Percentiles rank a stretch among this genome's conserved stretches.
These are phyloP conservation scores for Primulina huaijiensis DNA, from an alignment of 257 asterid genomes.

Conservation along the genomic window DNA sequence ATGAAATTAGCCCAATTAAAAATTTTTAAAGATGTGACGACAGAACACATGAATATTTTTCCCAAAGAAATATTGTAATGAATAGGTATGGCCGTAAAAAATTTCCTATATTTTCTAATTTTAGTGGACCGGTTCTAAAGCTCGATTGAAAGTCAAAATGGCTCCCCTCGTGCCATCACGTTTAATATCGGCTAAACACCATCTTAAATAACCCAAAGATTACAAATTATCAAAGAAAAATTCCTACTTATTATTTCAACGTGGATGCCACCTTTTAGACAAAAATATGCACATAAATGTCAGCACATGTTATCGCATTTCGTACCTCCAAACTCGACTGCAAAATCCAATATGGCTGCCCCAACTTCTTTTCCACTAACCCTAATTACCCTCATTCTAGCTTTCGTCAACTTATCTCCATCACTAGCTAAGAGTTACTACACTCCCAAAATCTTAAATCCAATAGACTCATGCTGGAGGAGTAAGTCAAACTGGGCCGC, in stretches of 20 bases:
- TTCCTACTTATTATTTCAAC: neutral
- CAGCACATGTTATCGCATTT: neutral
- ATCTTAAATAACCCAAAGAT: too few relatives aligned
- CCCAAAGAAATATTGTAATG: too few relatives aligned
- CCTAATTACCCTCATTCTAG: slow-evolving; percentile 30
- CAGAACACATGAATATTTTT: too few relatives aligned
- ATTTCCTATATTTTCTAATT: neutral
- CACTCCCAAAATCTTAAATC: slow-evolving; percentile 38
- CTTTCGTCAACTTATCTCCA: slow-evolving; percentile 19
- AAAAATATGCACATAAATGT: neutral
- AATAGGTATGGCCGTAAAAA: neutral
- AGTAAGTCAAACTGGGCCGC: slow-evolving; percentile 55
- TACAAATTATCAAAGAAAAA: neutral
- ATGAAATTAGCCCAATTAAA: too few relatives aligned
- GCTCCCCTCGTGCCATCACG: neutral
- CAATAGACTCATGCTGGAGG: slow-evolving; percentile 80
- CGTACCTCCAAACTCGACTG: slow-evolving; percentile 15
- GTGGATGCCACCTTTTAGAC: neutral
- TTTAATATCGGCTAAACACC: neutral
- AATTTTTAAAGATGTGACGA: too few relatives aligned
- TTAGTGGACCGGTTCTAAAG: neutral
- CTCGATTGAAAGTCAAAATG: neutral
- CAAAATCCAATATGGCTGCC: slow-evolving; percentile 38
- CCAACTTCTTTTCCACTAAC: slow-evolving; percentile 22
- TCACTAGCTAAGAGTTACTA: slow-evolving; percentile 25